phyloP scores from a whole-genome alignment of 176 grass and related monocot genomes.

The Aechmea fasciata region DNA sequence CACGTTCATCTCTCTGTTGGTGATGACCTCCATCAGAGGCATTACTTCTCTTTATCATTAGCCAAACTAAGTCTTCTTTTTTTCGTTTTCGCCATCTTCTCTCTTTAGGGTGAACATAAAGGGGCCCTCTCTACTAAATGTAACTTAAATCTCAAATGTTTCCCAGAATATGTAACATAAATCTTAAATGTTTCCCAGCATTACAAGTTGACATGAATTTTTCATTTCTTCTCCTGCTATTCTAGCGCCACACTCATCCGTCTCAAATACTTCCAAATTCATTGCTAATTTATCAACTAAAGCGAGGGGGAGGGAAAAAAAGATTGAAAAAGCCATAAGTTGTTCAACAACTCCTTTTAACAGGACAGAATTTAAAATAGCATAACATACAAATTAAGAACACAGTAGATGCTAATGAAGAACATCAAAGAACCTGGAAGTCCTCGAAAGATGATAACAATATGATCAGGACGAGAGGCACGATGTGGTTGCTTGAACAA shows the following conservation, averaged over 20 bases:
- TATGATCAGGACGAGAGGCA: slow-evolving; percentile 75
- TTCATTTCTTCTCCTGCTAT: too few species aligned
- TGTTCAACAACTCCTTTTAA: neutral
- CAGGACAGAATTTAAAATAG: neutral
- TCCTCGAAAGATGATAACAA: slow-evolving; percentile 89
- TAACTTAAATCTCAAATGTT: too few species aligned
- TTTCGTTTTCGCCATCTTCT: neutral
- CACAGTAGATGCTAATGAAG: slow-evolving; percentile 3
- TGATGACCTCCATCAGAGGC: too few species aligned
- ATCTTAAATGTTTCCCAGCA: too few species aligned
- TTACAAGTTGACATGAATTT: too few species aligned
- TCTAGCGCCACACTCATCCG: neutral
- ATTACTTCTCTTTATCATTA: neutral
- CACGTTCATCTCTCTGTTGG: too few species aligned
- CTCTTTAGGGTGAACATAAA: neutral
- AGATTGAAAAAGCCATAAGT: neutral
- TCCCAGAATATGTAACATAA: too few species aligned
- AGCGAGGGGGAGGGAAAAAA: too few species aligned
- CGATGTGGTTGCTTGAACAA: slow-evolving; percentile 75
- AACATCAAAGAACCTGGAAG: slow-evolving; percentile 63
- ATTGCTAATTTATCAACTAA: neutral
- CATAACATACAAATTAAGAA: neutral
- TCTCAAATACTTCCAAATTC: neutral
- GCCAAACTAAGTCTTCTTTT: neutral
- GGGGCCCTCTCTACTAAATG: too few species aligned